Percentiles rank a stretch among this genome's conserved stretches.
Conservation (phyloP, 2,329 filamentous ascomycete genomes). For the Arthrobotrys conoides region DNA sequence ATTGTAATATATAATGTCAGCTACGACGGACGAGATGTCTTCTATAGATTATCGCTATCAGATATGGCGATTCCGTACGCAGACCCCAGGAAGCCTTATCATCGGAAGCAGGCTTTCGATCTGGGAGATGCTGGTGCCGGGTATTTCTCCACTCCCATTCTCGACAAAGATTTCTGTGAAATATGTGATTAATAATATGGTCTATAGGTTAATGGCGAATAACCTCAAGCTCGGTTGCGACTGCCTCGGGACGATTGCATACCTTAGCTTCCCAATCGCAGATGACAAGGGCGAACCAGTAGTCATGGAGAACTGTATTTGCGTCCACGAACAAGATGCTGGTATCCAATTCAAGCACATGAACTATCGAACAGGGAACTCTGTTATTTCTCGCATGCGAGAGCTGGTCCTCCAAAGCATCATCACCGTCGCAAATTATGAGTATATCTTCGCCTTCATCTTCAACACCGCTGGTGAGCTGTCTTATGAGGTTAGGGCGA, state of each 20-base stretch:
- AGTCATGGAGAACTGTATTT: constrained; percentile 77
- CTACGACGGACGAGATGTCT: constrained; percentile 76
- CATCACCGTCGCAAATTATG: constrained; percentile 80
- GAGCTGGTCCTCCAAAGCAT: constrained; percentile 79
- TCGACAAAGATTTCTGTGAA: background rate
- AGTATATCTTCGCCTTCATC: constrained; percentile 80
- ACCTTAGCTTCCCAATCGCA: constrained; percentile 74
- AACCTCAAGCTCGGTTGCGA: constrained; percentile 79
- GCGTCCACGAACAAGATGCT: constrained; percentile 79
- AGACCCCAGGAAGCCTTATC: constrained; percentile 77
- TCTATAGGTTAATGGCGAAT: constrained; percentile 76
- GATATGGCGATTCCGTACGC: constrained; percentile 76
- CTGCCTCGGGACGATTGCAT: constrained; percentile 79
- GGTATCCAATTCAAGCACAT: constrained; percentile 81
- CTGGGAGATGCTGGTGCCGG: constrained; percentile 73
- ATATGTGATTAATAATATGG: constrained; percentile 66
- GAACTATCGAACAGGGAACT: constrained; percentile 77
- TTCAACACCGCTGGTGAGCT: constrained; percentile 80
- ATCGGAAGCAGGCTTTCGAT: constrained; percentile 80
- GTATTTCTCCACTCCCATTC: constrained; percentile 6
- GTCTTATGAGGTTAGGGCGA: constrained; percentile 78
- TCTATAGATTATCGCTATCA: constrained; percentile 77
- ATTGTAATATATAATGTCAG: constrained; percentile 78
- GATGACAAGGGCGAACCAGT: constrained; percentile 74
- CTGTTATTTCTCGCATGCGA: constrained; percentile 75